Evolutionary conservation across 345 rosid genomes (phyloP).

Genomic region (Eucalyptus marginata): DNA sequence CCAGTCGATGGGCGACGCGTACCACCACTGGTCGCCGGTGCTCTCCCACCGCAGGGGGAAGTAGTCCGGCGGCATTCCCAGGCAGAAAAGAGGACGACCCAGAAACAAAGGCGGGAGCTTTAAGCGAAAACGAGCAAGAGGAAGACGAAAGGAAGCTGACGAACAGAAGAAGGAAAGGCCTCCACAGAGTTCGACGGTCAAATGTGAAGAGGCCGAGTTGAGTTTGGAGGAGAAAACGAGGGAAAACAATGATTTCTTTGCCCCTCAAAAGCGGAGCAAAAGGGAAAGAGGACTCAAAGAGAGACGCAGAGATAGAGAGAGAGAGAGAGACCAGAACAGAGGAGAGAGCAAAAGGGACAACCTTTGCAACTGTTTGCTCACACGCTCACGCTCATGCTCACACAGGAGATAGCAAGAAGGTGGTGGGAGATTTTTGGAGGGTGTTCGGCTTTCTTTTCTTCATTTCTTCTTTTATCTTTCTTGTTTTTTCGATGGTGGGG

Average conservation of each 20-base stretch:
- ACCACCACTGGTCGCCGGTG: constrained; percentile 99
- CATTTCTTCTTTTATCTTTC: background rate
- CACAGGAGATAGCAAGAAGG: background rate
- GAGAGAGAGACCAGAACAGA: background rate
- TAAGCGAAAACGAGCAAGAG: background rate
- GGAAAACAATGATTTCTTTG: background rate
- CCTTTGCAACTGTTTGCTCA: background rate
- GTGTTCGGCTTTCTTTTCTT: background rate
- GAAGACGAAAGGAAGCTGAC: background rate
- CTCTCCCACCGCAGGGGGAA: constrained; percentile 99
- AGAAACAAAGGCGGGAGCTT: background rate
- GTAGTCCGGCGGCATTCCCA: constrained; percentile 53
- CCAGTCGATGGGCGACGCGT: constrained; percentile 87
- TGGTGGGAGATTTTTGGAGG: background rate
- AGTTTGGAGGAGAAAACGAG: background rate
- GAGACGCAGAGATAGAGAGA: background rate
- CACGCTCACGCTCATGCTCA: background rate
- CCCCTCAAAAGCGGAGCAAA: background rate
- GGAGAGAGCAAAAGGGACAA: background rate
- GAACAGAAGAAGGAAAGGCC: background rate
- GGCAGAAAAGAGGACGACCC: background rate
- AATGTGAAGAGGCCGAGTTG: background rate
- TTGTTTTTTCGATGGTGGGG: constrained; percentile 6
- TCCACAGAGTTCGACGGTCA: background rate
- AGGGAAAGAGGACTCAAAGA: background rate